Base-by-base conservation (phyloP, 768 basidiomycete genomes). In the Cantharellus cinnabarinus region DNA sequence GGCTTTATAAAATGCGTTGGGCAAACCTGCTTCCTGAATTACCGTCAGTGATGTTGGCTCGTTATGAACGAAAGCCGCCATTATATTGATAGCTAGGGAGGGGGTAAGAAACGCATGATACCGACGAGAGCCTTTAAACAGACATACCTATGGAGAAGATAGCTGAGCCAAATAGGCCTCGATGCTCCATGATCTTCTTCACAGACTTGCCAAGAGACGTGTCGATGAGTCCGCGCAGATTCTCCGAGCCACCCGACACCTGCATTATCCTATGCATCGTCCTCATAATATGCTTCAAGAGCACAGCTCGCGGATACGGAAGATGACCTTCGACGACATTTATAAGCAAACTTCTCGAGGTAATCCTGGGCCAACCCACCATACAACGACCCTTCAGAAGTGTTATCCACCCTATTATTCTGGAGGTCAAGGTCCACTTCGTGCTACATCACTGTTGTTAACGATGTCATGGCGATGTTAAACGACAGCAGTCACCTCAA, bases 241-340 rank as follows among this genome's bases (percentile, higher is more conserved):
- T 91, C 68, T 99, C 95, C 3, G 90, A 82, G 2, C 87, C 85
- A 4, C 94, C 94, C 0, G 89, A 85, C 0, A 86, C 85, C 66
- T 93, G 88, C 93, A 99, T 95, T 81, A 98, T 89, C 38, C 95
- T 81, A 65, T 95, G 90, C 72, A 94, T 81, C 0, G 91, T 90
- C 38, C 95, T 83, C 40, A 99, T 69, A 5, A 89, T 79, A 62
- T 90, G 83, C 70, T 94, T 95, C 64, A 98, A 72, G n/a, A 89
- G 80, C 42, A 82, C 81, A 35, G 82, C 81, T 3, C 83, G 79
- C 53, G 79, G 74, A 58, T 88, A 79, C 0, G 87, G 79, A 53
- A 95, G 73, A 63, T 82, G 79, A 48, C 82, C 87, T 85, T 57
- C 15, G 38, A 40, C 55, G 15, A 5, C 59, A 39, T 41, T 35